Conservation (phyloP, 176 grass and related monocot genomes). For the Ensete ventricosum region DNA sequence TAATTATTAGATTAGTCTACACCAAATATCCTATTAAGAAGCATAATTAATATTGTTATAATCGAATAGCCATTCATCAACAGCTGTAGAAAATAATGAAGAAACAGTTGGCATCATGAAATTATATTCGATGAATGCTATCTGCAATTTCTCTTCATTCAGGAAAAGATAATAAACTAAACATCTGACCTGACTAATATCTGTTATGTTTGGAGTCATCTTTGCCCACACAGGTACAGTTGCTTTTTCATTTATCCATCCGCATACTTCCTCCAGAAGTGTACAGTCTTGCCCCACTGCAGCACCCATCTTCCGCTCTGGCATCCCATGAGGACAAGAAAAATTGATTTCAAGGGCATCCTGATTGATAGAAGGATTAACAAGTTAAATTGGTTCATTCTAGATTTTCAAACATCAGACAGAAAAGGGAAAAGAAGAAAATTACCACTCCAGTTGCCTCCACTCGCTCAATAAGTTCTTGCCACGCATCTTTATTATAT, state of each 20-base stretch:
- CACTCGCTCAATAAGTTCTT: slow-evolving; percentile 88
- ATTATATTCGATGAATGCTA: neutral
- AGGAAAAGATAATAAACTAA: neutral
- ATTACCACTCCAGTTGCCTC: slow-evolving; percentile 65
- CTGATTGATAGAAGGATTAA: slow-evolving; percentile 28
- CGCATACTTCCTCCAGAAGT: slow-evolving; percentile 78
- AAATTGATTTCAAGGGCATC: slow-evolving; percentile 99
- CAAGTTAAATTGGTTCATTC: neutral
- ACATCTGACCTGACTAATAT: slow-evolving; percentile 69
- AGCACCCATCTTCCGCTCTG: slow-evolving; percentile 96
- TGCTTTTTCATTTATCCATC: slow-evolving; percentile 97
- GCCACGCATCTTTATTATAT: slow-evolving; percentile 91
- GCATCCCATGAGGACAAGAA: slow-evolving; percentile 98
- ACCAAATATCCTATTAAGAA: neutral
- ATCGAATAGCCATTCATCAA: neutral
- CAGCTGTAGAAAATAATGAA: neutral
- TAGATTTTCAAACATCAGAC: neutral
- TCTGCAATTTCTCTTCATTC: neutral
- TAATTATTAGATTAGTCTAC: neutral
- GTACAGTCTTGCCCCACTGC: slow-evolving; percentile 90
- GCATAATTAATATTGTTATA: neutral
- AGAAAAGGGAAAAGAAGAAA: neutral
- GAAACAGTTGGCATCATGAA: neutral
- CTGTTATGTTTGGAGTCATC: slow-evolving; percentile 98
- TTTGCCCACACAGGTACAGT: slow-evolving; percentile 98